Evolutionary conservation across 306 rosid genomes (phyloP), one percentile per base, ranked within the genome.

Genomic region (Casuarina equisetifolia): DNA sequence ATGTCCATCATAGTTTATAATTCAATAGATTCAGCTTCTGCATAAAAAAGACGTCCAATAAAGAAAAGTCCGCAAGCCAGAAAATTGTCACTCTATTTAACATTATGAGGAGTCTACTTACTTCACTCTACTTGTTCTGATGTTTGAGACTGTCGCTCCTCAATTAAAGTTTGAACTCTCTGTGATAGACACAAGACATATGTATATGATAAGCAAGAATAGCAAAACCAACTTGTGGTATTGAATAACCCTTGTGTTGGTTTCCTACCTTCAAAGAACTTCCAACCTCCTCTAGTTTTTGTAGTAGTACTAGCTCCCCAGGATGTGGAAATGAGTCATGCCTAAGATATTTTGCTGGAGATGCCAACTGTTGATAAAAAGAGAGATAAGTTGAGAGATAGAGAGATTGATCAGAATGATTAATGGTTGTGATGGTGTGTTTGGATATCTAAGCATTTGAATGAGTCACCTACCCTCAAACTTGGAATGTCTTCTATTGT

Each of bases 201-300:
- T 35, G 61, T 45, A 67, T 9, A 63, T 11, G 3, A 74, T 85
- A 64, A 84, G 77, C 82, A 86, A 74, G 74, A 73, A 43, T 40
- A 54, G 38, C 53, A 64, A 48, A 76, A 73, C 8, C 45, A 66
- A 66, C 20, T 39, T 25, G 53, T 16, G 36, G 39, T 25, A 17
- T 5, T 15, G 5, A 39, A 52, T 61, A 50, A 76, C 7, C 16
- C 2, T 45, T 46, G 16, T 39, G 39, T 77, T 59, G 49, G 66
- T 35, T 68, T 79, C 78, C 57, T 90, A 91, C 97, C 97, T 91
- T 92, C 70, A 92, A 89, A 52, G 97, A 90, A 87, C 82, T 92
- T 87, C 92, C 97, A 88, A 92, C 87, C 85, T 95, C 98, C 78
- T 92, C 98, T 19, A 95, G 90, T 78, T 91, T 95, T 80, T 92